Percentiles rank a stretch among this genome's conserved stretches.
Conservation (phyloP, 78 protist species). For the slime mould (Dictyostelium discoideum) region dicty_2.7 NC_007090.3:2687501-2688000, state of each 20-base stretch:
- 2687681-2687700: constrained; percentile 61
- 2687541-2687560: constrained; percentile 26
- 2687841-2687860: constrained; percentile 21
- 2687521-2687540: constrained; percentile 54
- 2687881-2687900: constrained; percentile 65
- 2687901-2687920: constrained; percentile 26
- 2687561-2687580: background rate
- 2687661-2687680: constrained; percentile 2
- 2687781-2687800: constrained; percentile 7
- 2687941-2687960: constrained; percentile 84
- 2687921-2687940: constrained; percentile 34
- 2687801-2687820: constrained; percentile 68
- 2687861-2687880: background rate
- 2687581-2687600: background rate
- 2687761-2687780: constrained; percentile 92
- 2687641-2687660: background rate
- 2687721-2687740: constrained; percentile 96
- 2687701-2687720: constrained; percentile 98
- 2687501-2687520: background rate
- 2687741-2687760: constrained; percentile 92
- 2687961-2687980: constrained; percentile 87
- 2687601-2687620: background rate
- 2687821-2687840: background rate
- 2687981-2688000: constrained; percentile 91
- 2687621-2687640: background rate